phyloP scores from a whole-genome alignment of 2,329 filamentous ascomycete genomes.

The Penicillium expansum region DNA sequence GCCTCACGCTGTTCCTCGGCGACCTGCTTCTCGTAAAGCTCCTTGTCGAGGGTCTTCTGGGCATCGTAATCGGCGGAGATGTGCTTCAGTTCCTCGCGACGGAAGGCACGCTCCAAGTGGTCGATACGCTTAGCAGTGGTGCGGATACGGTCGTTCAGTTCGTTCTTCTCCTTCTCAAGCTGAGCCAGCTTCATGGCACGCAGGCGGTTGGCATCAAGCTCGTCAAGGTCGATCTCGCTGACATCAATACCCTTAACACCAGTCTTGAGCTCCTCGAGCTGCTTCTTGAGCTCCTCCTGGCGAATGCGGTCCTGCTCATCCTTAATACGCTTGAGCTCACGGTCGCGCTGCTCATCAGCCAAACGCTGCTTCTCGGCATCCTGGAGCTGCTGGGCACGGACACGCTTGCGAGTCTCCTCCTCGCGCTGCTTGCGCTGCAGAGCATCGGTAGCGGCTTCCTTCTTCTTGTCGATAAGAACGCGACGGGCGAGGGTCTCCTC shows the following conservation, averaged over 20 bases:
- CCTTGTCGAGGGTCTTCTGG: slow-evolving; percentile 75
- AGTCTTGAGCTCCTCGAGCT: slow-evolving; percentile 86
- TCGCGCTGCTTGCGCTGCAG: slow-evolving; percentile 88
- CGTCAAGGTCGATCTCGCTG: slow-evolving; percentile 69
- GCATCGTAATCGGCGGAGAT: slow-evolving; percentile 77
- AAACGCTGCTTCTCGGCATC: slow-evolving; percentile 87
- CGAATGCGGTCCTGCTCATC: slow-evolving; percentile 86
- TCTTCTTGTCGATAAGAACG: slow-evolving; percentile 91
- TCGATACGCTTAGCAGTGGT: slow-evolving; percentile 94
- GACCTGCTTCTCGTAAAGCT: slow-evolving; percentile 76
- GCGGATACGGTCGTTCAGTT: slow-evolving; percentile 84
- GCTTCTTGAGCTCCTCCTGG: slow-evolving; percentile 90
- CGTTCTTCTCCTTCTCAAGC: slow-evolving; percentile 97
- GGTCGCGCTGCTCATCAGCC: slow-evolving; percentile 86
- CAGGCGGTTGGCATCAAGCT: slow-evolving; percentile 83
- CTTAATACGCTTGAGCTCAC: slow-evolving; percentile 80
- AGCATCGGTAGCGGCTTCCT: slow-evolving; percentile 88
- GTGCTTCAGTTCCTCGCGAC: slow-evolving; percentile 93
- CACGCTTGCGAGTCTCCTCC: slow-evolving; percentile 81
- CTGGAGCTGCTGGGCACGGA: slow-evolving; percentile 81
- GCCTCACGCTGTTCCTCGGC: slow-evolving; percentile 74
- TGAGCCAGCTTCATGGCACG: slow-evolving; percentile 93
- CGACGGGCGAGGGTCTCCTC: slow-evolving; percentile 79
- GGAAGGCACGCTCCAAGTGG: slow-evolving; percentile 93
- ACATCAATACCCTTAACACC: slow-evolving; percentile 78